Percentiles rank a stretch among this genome's conserved stretches.
Evolutionary conservation across 257 asterid genomes (phyloP).

Genomic region (Plantago elongata): DNA sequence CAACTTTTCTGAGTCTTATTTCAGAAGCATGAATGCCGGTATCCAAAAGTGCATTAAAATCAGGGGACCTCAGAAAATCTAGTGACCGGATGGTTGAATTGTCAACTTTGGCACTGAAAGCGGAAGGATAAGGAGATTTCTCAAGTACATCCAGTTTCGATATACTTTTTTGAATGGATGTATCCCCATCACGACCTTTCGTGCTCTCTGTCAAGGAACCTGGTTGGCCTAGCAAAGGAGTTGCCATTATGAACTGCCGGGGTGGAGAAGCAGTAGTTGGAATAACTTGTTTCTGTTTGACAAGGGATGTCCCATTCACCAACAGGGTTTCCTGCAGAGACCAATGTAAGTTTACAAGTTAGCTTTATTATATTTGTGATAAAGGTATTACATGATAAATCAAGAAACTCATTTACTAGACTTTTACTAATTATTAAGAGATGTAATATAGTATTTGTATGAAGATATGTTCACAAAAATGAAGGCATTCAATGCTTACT

Average conservation of each 20-base stretch:
- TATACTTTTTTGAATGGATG: conserved; percentile 74
- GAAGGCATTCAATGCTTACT: no score
- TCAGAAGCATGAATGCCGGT: conserved; percentile 19
- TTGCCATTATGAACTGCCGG: conserved; percentile 25
- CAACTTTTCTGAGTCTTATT: conserved; percentile 26
- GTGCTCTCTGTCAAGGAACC: conserved; percentile 37
- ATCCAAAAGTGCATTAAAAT: conserved; percentile 28
- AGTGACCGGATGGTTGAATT: conserved; percentile 36
- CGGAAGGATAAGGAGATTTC: conserved; percentile 55
- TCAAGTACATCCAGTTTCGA: conserved; percentile 63
- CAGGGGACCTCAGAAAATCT: conserved; percentile 45
- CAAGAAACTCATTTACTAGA: neutral
- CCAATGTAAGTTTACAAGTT: conserved; percentile 20
- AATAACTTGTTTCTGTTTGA: conserved; percentile 28
- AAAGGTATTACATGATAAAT: conserved; percentile 1
- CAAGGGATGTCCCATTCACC: conserved; percentile 37
- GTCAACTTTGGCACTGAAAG: conserved; percentile 50
- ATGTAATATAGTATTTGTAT: neutral
- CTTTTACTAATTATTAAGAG: neutral
- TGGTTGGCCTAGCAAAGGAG: conserved; percentile 44
- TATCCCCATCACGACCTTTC: conserved; percentile 30
- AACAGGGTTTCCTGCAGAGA: conserved; percentile 35
- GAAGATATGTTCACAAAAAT: neutral
- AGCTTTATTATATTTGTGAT: conserved; percentile 16
- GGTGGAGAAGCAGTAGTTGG: conserved; percentile 39